These are phyloP conservation scores for Debaryomycetaceae sp. DNA, from an alignment of 1,139 yeast genomes.

Conservation along the genomic window DNA sequence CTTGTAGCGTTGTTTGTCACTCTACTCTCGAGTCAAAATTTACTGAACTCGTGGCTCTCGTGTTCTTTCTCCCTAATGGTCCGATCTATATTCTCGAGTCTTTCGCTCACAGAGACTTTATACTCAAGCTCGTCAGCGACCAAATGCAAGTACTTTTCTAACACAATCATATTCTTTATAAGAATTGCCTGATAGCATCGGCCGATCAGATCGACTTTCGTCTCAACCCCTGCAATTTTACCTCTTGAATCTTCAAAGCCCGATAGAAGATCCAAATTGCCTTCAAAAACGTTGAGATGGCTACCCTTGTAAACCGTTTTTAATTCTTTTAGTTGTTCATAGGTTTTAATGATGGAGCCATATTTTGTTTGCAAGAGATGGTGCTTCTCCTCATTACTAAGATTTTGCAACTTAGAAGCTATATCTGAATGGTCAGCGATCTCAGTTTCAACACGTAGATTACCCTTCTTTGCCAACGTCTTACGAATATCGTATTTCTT, in stretches of 20 bases:
- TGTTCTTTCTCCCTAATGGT: constrained; percentile 8
- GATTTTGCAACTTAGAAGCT: background rate
- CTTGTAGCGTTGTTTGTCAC: no score
- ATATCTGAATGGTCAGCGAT: background rate
- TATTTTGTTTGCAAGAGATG: constrained; percentile 19
- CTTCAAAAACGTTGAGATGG: constrained; percentile 17
- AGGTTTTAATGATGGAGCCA: constrained; percentile 18
- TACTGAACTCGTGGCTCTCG: constrained; percentile 1
- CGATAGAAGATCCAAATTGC: constrained; percentile 16
- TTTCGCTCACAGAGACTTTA: constrained; percentile 20
- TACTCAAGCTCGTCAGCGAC: constrained; percentile 22
- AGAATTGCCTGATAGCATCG: constrained; percentile 19
- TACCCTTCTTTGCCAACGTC: background rate
- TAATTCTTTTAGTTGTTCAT: constrained; percentile 18
- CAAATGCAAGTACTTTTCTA: constrained; percentile 23
- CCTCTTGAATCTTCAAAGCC: constrained; percentile 12
- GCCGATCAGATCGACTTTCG: constrained; percentile 14
- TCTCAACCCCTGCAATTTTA: constrained; percentile 7
- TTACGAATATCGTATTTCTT: constrained; percentile 2
- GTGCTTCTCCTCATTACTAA: constrained; percentile 12
- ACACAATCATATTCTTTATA: constrained; percentile 26
- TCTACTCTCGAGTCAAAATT: constrained; percentile 4
- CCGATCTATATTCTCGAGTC: constrained; percentile 10
- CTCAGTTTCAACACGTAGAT: background rate
- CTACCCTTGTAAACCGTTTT: constrained; percentile 18